Evolutionary conservation across 108 stramenopile species (phyloP), one percentile per base, ranked within the genome.

Genomic region (Nitzschia sp.): DNA sequence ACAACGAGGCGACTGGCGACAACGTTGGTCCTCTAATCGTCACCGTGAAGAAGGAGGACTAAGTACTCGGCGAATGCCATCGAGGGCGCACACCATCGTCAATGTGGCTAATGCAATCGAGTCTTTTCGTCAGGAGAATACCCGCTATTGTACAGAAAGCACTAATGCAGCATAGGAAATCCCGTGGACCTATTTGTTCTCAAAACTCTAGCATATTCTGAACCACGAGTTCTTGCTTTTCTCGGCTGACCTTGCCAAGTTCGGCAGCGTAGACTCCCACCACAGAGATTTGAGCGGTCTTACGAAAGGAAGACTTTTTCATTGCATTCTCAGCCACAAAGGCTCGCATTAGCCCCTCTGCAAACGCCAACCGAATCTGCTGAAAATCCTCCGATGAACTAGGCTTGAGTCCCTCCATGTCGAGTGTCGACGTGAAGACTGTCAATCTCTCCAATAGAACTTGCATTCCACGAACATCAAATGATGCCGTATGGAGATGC

Each of bases 21-120:
- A 96, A 96, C 71, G 92, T 97, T 45, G 97, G 97, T 29, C 97
- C 97, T 24, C 75, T 97, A 55, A 95, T 97, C 74, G 91, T 96
- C 13, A 61, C 73, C 55, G 85, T 84, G 23, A 69, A 63, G 47
- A 89, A 86, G 55, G 74, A 63, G 6, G 17, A 73, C 15, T 18
- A 6, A 24, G n/a, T n/a, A n/a, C n/a, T n/a, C n/a, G n/a, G n/a
- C n/a, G n/a, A 56, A 13, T 65, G 54, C 33, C 13, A 15, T n/a
- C n/a, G n/a, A n/a, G n/a, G n/a, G n/a, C n/a, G n/a, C n/a, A n/a
- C n/a, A n/a, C n/a, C n/a, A n/a, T n/a, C n/a, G n/a, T n/a, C n/a
- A n/a, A n/a, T n/a, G n/a, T n/a, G n/a, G n/a, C n/a, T n/a, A n/a
- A n/a, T n/a, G n/a, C n/a, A n/a, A n/a, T n/a, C n/a, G n/a, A n/a